Conservation (phyloP, 208 protist species). For the Trypanosoma theileri region DNA sequence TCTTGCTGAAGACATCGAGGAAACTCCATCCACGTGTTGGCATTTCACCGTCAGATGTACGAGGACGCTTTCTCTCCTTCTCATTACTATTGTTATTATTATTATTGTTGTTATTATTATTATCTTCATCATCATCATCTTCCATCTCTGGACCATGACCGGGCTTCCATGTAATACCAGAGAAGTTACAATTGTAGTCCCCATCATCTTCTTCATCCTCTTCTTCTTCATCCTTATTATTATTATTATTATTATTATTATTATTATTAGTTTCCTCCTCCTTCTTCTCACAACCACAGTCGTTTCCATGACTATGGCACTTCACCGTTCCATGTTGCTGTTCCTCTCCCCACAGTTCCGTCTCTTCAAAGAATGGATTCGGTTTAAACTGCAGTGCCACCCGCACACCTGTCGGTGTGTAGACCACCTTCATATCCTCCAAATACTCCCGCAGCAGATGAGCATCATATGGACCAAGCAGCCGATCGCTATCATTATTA, state of each 20-base stretch:
- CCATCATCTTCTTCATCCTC: slow-evolving; percentile 8
- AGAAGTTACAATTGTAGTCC: slow-evolving; percentile 57
- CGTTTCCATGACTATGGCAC: background rate
- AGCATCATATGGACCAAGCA: slow-evolving; percentile 73
- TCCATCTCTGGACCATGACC: slow-evolving; percentile 54
- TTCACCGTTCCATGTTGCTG: background rate
- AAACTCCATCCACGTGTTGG: slow-evolving; percentile 53
- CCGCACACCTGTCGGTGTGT: slow-evolving; percentile 41
- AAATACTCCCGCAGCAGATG: slow-evolving; percentile 56
- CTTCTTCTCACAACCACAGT: slow-evolving; percentile 9
- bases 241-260: background rate
- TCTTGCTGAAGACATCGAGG: slow-evolving; percentile 74
- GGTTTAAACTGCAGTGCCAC: slow-evolving; percentile 50
- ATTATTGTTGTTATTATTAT: slow-evolving; percentile 31
- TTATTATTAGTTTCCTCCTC: slow-evolving; percentile 4
- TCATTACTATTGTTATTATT: slow-evolving; percentile 26
- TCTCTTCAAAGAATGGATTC: slow-evolving; percentile 83
- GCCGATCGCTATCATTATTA: slow-evolving; percentile 40
- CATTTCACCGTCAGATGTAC: background rate
- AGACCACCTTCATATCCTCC: slow-evolving; percentile 44
- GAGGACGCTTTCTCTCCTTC: slow-evolving; percentile 19
- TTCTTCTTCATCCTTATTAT: slow-evolving; percentile 11
- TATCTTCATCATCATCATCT: slow-evolving; percentile 32
- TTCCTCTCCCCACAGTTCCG: slow-evolving; percentile 64
- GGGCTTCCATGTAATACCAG: slow-evolving; percentile 73